Evolutionary conservation across 305 asterid species (phyloP).

Genomic region (Fraxinus xanthoxyloides): DNA sequence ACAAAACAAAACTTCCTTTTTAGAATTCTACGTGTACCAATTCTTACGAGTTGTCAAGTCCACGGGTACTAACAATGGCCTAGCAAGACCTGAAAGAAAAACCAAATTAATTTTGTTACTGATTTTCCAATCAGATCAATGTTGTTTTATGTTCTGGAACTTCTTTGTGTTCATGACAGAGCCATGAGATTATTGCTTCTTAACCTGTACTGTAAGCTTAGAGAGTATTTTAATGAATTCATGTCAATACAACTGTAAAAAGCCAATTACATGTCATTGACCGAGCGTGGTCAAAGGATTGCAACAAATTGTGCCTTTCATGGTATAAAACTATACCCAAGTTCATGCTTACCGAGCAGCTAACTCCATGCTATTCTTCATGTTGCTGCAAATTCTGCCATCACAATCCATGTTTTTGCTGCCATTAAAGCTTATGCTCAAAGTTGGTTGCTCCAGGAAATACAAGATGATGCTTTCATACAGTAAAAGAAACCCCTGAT

Average conservation of each 20-base stretch:
- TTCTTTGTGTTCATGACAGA: slow-evolving; percentile 1
- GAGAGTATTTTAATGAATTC: not conserved
- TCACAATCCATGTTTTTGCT: slow-evolving; percentile 29
- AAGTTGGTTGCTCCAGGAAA: slow-evolving; percentile 44
- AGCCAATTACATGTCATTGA: slow-evolving; percentile 3
- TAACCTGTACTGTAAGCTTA: not conserved
- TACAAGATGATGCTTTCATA: slow-evolving; percentile 44
- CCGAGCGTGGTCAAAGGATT: slow-evolving; percentile 5
- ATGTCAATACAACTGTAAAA: slow-evolving; percentile 1
- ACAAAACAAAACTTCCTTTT: not conserved
- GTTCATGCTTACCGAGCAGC: slow-evolving; percentile 54
- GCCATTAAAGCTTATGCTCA: slow-evolving; percentile 29
- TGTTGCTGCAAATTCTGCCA: slow-evolving; percentile 28
- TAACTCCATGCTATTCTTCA: slow-evolving; percentile 40
- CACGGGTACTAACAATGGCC: not conserved
- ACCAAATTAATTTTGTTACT: not conserved
- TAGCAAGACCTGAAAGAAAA: slow-evolving; percentile 8
- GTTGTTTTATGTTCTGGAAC: not conserved
- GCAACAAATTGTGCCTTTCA: not conserved
- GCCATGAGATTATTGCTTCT: slow-evolving; percentile 16
- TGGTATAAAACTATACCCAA: not conserved
- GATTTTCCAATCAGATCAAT: slow-evolving; percentile 3
- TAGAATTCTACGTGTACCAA: not conserved
- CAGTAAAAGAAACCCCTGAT: slow-evolving; percentile 32
- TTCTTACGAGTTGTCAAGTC: not conserved